Conservation (phyloP, 805 yeast genomes). For the Wickerhamomyces chambardii region DNA sequence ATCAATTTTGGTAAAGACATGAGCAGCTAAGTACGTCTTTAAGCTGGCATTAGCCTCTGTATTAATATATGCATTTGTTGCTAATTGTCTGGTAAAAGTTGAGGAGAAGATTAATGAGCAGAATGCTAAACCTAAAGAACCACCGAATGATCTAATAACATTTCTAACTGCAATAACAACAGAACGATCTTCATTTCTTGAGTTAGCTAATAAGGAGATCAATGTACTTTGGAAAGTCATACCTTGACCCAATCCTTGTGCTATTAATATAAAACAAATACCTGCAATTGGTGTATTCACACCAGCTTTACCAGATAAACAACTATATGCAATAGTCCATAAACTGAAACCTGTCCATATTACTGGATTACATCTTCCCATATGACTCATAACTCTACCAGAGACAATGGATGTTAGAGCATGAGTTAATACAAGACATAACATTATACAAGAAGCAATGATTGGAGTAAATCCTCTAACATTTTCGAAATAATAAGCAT, state of each 20-base stretch:
- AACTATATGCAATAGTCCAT: conserved; percentile 12
- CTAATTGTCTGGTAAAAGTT: conserved; percentile 4
- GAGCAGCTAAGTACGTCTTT: conserved; percentile 6
- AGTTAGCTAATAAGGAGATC: conserved; percentile 48
- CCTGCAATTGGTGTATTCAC: conserved; percentile 18
- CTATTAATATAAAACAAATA: conserved; percentile 23
- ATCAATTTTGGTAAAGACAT: conserved; percentile 11
- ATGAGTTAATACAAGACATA: conserved; percentile 10
- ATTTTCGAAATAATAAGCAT: conserved; percentile 31
- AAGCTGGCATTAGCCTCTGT: conserved; percentile 3
- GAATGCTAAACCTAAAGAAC: conserved; percentile 47
- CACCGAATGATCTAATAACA: conserved; percentile 46
- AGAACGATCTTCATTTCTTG: conserved; percentile 39
- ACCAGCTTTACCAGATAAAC: conserved; percentile 5
- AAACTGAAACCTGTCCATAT: conserved; percentile 21
- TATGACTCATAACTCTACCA: conserved; percentile 7
- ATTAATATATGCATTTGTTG: conserved; percentile 8
- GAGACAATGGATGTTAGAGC: conserved; percentile 5
- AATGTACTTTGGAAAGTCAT: conserved; percentile 14
- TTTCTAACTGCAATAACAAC: conserved; percentile 47
- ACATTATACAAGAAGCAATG: conserved; percentile 8
- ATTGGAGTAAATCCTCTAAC: conserved; percentile 18
- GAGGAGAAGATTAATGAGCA: conserved; percentile 9
- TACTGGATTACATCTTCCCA: conserved; percentile 7
- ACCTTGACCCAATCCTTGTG: conserved; percentile 31